Percentiles rank a stretch among this genome's conserved stretches.
phyloP scores from a whole-genome alignment of 257 asterid species.

The Plantago elongata region DNA sequence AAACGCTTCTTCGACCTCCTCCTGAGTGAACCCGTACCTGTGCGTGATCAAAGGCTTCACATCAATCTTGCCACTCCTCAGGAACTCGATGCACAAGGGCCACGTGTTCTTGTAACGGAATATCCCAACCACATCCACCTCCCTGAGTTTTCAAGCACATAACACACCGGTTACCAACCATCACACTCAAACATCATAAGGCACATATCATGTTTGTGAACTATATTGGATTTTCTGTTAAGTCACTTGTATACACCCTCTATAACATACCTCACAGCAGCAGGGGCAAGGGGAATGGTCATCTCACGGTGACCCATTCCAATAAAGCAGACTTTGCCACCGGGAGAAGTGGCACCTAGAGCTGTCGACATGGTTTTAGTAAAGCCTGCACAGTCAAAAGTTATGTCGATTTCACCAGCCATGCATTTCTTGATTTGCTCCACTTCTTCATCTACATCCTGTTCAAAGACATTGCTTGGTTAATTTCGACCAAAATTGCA shows the following conservation, averaged over 20 bases:
- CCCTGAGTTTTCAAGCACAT: constrained; percentile 38
- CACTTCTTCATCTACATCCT: constrained; percentile 71
- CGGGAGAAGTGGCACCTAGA: constrained; percentile 63
- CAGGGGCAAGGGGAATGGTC: constrained; percentile 83
- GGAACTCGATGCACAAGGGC: constrained; percentile 83
- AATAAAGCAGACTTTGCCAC: constrained; percentile 90
- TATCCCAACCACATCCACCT: constrained; percentile 85
- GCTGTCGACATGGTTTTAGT: constrained; percentile 88
- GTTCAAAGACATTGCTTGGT: constrained; percentile 6
- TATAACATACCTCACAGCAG: constrained; percentile 68
- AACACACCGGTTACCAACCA: background rate
- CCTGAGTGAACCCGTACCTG: constrained; percentile 71
- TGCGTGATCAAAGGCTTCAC: constrained; percentile 93
- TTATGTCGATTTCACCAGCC: constrained; percentile 50
- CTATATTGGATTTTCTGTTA: too few relatives aligned
- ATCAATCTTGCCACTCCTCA: constrained; percentile 76
- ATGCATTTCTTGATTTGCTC: constrained; percentile 55
- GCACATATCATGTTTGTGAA: background rate
- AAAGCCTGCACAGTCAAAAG: constrained; percentile 85
- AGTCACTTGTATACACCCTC: too few relatives aligned
- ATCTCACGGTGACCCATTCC: constrained; percentile 74
- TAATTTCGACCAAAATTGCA: too few relatives aligned
- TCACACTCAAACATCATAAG: background rate
- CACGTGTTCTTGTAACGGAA: constrained; percentile 93
- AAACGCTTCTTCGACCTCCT: constrained; percentile 82